Base-by-base conservation (phyloP, 768 basidiomycete genomes). In the Russula vinacea region DNA sequence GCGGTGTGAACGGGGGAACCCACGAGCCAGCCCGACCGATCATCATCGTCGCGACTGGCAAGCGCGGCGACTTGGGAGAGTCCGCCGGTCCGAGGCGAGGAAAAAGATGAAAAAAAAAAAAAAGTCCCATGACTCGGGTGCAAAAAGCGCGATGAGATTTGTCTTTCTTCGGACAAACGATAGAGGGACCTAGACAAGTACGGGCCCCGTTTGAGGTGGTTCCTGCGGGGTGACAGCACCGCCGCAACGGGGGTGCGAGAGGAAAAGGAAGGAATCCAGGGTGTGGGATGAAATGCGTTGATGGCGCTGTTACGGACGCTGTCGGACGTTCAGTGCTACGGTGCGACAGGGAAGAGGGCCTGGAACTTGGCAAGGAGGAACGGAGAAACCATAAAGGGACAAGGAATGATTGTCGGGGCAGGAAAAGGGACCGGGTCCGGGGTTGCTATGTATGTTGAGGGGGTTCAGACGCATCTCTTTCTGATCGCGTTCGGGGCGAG, bases 401-500 rank as follows among this genome's bases (percentile, higher is more conserved):
- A 65, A 57, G 49, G 64, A 57, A 47, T 56, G 64, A 65, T 65
- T 65, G 64, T 65, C 64, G 64, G 59, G 33, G 49, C 59, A 59
- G 47, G 49, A 39, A 50, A 50, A 54, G 51, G 51, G 62, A 35
- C 63, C 63, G 54, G 64, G 64, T 14, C 64, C 58, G 47, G 49
- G 59, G 64, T 61, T 65, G 64, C 64, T 60, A 65, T 19, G 63
- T 60, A 60, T 13, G 58, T 26, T 37, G 57, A 35, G 24, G 39
- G 29, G 56, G 19, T 16, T 44, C 56, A 44, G 8, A 37, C 22
- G 13, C 29, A n/a, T 26, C 1, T 17, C 22, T 13, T 42, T 56
- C 56, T 51, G 62, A 62, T 62, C 62, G 55, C 49, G 54, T 24
- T 47, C n/a, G 9, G n/a, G 10, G 44, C 40, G 61, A 39, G 45